A percentile compares a stretch with the other conserved stretches of the same genome.
These are phyloP conservation scores for Achaetomium macrosporum DNA, from an alignment of 2,329 filamentous ascomycete genomes.

Conservation along the genomic window DNA sequence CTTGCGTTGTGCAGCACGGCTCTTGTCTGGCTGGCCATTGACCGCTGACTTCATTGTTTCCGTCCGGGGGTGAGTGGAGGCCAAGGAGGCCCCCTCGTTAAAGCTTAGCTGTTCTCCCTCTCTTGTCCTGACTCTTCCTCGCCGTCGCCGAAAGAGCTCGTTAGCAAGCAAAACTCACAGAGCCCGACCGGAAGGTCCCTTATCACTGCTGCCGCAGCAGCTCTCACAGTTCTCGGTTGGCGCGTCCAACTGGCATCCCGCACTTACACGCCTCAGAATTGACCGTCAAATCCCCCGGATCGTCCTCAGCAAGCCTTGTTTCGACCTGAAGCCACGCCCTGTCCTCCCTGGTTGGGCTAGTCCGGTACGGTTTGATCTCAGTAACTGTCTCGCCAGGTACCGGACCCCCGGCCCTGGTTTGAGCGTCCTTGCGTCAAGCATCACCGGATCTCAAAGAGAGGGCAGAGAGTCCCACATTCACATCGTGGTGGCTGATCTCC, in stretches of 20 bases:
- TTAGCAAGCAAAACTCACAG: neutral
- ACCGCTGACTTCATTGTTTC: constrained; percentile 24
- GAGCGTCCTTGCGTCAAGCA: constrained; percentile 15
- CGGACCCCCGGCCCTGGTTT: constrained; percentile 12
- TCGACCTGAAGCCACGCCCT: constrained; percentile 12
- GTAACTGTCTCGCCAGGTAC: constrained; percentile 9
- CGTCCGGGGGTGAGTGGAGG: constrained; percentile 9
- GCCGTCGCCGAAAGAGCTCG: neutral
- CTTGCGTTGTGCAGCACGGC: constrained; percentile 5
- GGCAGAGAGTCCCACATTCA: constrained; percentile 8
- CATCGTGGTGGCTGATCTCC: constrained; percentile 3
- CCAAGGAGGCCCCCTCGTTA: constrained; percentile 17
- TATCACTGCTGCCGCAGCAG: neutral
- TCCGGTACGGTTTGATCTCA: constrained; percentile 16
- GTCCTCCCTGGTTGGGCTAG: constrained; percentile 6
- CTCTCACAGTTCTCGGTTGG: constrained; percentile 2
- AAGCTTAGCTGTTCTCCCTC: constrained; percentile 18
- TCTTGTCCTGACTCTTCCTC: constrained; percentile 5
- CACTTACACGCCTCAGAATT: constrained; percentile 20
- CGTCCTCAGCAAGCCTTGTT: constrained; percentile 17
- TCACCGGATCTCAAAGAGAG: constrained; percentile 20
- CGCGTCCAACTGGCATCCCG: neutral
- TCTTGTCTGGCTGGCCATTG: constrained; percentile 14
- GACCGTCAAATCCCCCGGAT: constrained; percentile 27
- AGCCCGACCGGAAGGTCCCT: neutral